Evolutionary conservation across 805 yeast species (phyloP).

Genomic region (Cyberlindnera saturnus): DNA sequence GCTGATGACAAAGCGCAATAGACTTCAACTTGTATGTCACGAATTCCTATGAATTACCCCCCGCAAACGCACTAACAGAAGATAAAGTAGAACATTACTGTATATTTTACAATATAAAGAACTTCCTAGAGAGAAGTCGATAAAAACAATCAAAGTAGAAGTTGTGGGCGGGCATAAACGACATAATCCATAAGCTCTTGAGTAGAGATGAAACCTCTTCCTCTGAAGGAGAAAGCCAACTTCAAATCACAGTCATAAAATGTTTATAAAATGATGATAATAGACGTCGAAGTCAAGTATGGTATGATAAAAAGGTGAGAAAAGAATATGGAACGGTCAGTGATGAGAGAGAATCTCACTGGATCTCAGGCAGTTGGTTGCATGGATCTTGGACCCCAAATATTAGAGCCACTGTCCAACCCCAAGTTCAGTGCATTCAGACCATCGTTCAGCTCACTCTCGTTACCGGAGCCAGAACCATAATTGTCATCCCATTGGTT

Average conservation of each 20-base stretch:
- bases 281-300: too few species aligned
- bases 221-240: too few species aligned
- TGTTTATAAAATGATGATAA: too few species aligned
- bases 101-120: background rate
- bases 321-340: too few species aligned
- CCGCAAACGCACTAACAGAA: background rate
- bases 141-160: background rate
- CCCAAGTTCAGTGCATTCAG: conserved; percentile 20
- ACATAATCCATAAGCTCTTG: background rate
- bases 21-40: too few species aligned
- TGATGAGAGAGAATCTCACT: background rate
- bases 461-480: conserved; percentile 10
- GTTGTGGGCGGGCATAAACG: background rate
- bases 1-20: too few species aligned
- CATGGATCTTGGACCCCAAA: conserved; percentile 23
- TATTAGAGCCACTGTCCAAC: conserved; percentile 21
- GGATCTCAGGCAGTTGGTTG: conserved; percentile 8
- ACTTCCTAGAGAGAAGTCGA: background rate
- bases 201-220: too few species aligned
- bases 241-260: too few species aligned
- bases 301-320: too few species aligned
- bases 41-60: too few species aligned
- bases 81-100: background rate
- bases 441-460: conserved; percentile 20
- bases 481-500: conserved; percentile 5